Percentiles rank a stretch among this genome's conserved stretches.
Evolutionary conservation across 169 alveolate genomes (phyloP).

Genomic region (Cryptosporidium parvum): DNA sequence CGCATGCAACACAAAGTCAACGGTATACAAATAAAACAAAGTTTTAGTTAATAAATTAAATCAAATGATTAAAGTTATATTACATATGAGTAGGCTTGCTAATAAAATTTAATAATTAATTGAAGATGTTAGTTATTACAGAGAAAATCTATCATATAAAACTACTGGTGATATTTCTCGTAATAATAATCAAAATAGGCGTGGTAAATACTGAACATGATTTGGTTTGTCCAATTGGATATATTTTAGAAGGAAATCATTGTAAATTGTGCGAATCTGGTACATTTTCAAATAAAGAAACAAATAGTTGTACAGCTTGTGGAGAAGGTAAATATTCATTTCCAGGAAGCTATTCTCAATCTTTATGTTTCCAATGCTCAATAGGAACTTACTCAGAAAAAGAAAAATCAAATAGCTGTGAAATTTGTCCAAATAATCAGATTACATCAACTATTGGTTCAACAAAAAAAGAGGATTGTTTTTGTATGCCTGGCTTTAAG

Average conservation of each 20-base stretch:
- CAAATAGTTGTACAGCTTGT: slow-evolving; percentile 27
- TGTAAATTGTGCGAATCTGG: slow-evolving; percentile 47
- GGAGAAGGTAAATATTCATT: slow-evolving; percentile 60
- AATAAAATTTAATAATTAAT: not conserved
- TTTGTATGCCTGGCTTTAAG: slow-evolving; percentile 63
- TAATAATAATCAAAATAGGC: slow-evolving; percentile 2
- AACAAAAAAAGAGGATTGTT: slow-evolving; percentile 24
- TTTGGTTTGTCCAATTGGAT: slow-evolving; percentile 62
- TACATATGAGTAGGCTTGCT: not conserved
- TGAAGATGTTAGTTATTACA: not conserved
- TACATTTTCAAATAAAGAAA: slow-evolving; percentile 28
- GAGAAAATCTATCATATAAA: not conserved
- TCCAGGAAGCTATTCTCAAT: slow-evolving; percentile 56
- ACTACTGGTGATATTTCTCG: not conserved
- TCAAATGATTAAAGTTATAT: not conserved
- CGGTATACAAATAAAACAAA: slow-evolving; percentile 34
- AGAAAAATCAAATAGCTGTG: slow-evolving; percentile 2
- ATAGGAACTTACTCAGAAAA: slow-evolving; percentile 53
- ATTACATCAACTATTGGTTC: slow-evolving; percentile 18
- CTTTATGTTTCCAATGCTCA: slow-evolving; percentile 32
- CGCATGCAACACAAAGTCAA: slow-evolving; percentile 62
- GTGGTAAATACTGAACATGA: not conserved
- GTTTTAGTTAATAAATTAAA: not conserved
- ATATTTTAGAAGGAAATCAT: not conserved
- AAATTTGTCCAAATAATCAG: slow-evolving; percentile 31